Base-by-base conservation (phyloP, 306 rosid species). In the Arachis hypogaea region DNA sequence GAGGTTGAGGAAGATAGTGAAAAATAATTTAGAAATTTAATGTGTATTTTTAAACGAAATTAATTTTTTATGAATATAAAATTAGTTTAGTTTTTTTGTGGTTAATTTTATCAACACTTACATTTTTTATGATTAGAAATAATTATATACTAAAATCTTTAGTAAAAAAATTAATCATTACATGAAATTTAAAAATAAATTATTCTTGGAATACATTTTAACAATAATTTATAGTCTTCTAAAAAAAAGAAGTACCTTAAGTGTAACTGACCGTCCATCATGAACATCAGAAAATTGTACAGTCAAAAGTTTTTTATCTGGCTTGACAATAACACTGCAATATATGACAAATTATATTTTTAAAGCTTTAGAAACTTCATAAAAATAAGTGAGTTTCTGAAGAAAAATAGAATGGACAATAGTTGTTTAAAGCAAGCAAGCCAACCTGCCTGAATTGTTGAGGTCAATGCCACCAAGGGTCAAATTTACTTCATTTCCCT, bases 401-500 rank as follows among this genome's bases (percentile, higher is more conserved):
- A 65, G 55, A 57, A 46, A 72, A 57, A 59, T 11, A 76, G 8
- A 40, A 71, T 51, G 55, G 68, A 22, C 52, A 61, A 42, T 68
- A 77, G 77, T 72, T 80, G 49, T 54, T 71, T 66, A 78, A 75
- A 75, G 79, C 82, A 33, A 33, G 38, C 38, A 83, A 84, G 88
- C 98, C 86, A 86, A 95, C 99, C 99, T 95, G 93, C 99, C 98
- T 87, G 98, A 90, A 90, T 92, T 95, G 96, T 95, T 95, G 97
- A 95, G 99, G 75, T 95, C 99, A 77, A 92, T 95, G 80, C 99
- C 99, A 61, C 99, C 99, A 8, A 95, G 97, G 72, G 97, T 95
- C 86, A 95, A 83, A 85, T 95, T 90, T 73, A 81, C 98, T 82
- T 92, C 99, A 81, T 85, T 86, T 56, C 93, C 99, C 87, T 79